Evolutionary conservation across 371 early-diverging fungal genomes (phyloP), one percentile per base, ranked within the genome.

Genomic region (Mortierella polycephala): DNA sequence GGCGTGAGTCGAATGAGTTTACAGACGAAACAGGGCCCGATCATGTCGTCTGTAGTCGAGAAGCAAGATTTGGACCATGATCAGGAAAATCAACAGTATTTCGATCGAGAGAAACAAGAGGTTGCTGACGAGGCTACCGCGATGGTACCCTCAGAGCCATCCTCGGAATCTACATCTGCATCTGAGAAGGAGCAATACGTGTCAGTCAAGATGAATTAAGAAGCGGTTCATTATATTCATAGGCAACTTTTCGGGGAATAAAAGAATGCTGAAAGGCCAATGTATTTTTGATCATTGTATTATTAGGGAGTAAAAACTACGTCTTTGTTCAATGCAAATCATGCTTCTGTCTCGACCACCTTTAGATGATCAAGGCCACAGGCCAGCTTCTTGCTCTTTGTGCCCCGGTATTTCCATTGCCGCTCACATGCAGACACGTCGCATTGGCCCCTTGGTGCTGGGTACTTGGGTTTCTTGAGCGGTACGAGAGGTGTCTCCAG

Each of bases 301-400:
- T 30, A 30, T 30, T 30, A 30, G 30, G 30, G 30, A 2, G 30
- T 30, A 30, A 30, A 30, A 30, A 30, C 30, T 30, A 30, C 1
- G 30, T 30, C 30, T 4, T 30, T 30, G 30, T 30, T 30, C 30
- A 30, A 30, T 30, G 30, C 30, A 1, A 13, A 16, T 46, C 58
- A 75, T 71, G 50, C 67, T 14, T 47, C 72, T 8, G 72, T 45
- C 58, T 77, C 79, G 1, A 77, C 20, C 23, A 72, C 10, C 37
- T 68, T 67, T n/a, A 77, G 42, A 23, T 77, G 79, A 16, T 64
- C 66, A 23, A 77, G 58, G n/a, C 79, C 79, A 40, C 79, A 77
- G 0, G 72, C 79, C 50, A 68, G 65, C 59, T 72, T 77, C 55
- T 77, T 77, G 53, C 79, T 77, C 65, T 68, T 77, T 14, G 59